phyloP scores from a whole-genome alignment of 1,284 basidiomycete genomes.

The Microbotryum lychnidis-dioicae region DNA sequence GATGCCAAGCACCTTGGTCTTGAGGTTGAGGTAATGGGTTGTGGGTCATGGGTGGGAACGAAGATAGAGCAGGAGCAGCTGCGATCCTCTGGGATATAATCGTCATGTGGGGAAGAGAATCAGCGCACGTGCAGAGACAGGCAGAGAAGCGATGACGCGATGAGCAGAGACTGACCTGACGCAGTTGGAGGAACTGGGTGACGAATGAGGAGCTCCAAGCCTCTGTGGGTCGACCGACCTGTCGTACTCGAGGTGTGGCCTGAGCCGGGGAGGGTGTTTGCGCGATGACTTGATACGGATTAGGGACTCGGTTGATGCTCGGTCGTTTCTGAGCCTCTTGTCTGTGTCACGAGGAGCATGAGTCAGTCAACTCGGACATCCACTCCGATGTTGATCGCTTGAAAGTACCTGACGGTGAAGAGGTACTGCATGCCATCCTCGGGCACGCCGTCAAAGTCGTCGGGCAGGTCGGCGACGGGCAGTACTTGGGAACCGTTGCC shows the following conservation, averaged over 20 bases:
- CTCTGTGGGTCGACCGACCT: constrained; percentile 13
- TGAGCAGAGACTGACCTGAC: constrained; percentile 8
- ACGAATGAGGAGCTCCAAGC: constrained; percentile 27
- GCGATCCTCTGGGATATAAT: constrained; percentile 5
- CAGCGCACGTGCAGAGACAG: neutral
- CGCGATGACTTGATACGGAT: constrained; percentile 17
- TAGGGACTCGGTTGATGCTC: constrained; percentile 16
- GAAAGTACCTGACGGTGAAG: constrained; percentile 40
- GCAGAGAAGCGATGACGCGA: neutral
- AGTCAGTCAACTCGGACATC: neutral
- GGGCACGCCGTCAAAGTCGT: constrained; percentile 53
- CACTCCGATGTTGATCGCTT: neutral
- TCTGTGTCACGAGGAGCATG: neutral
- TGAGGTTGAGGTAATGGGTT: constrained; percentile 16
- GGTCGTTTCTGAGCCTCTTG: constrained; percentile 23
- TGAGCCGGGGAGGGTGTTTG: neutral
- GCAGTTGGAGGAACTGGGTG: constrained; percentile 16
- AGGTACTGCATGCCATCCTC: constrained; percentile 56
- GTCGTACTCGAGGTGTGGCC: neutral
- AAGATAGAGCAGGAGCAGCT: neutral
- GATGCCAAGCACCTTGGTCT: constrained; percentile 29
- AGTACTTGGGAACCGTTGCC: constrained; percentile 34
- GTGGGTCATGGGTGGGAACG: constrained; percentile 8
- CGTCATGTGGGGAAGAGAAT: neutral
- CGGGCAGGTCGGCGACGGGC: constrained; percentile 30